Base-by-base conservation (phyloP, 108 stramenopile species). In the Schizochytrium sp. region DNA sequence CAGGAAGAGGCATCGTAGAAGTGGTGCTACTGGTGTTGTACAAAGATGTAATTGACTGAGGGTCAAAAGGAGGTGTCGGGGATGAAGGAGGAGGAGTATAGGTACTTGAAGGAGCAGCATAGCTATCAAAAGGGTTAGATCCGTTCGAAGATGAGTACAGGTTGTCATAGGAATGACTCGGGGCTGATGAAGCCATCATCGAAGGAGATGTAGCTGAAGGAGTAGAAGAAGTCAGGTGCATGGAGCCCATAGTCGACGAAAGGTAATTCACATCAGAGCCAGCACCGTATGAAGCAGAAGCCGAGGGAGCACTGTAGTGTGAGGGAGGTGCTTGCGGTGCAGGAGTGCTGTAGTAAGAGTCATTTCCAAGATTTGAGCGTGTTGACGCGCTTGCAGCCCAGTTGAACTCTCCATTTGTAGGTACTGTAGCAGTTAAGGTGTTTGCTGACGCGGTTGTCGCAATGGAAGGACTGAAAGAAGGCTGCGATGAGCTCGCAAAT, bases 191-290 rank as follows among this genome's bases (percentile, higher is more conserved):
- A 60, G 19, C 59, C 17, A n/a, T n/a, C 59, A 60, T 60, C 19
- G 19, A n/a, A n/a, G 59, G 28, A 17, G 59, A 17, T n/a, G 59
- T n/a, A 60, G 59, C 59, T n/a, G 59, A 60, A 17, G 59, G 2
- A 1, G 59, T n/a, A 17, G 64, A 44, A 38, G 19, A 38, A 8
- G 64, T 69, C 64, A 69, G 40, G 15, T 44, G 40, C 64, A 69
- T 69, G 64, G 64, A 38, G 64, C 64, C 64, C 64, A 69, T 69
- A 44, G 12, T 69, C 5, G 64, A 69, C 19, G 64, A 69, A 44
- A 69, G 64, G 42, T 3, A 44, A 2, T 44, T 44, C 64, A 69
- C 64, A 15, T 69, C 64, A 38, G 64, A 28, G 28, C 28, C 28
- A 28, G 28, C 28, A 28, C 28, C 28, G 28, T 28, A 28, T 28